Conservation (phyloP, 805 yeast genomes). For the Wickerhamomyces hampshirensis region DNA sequence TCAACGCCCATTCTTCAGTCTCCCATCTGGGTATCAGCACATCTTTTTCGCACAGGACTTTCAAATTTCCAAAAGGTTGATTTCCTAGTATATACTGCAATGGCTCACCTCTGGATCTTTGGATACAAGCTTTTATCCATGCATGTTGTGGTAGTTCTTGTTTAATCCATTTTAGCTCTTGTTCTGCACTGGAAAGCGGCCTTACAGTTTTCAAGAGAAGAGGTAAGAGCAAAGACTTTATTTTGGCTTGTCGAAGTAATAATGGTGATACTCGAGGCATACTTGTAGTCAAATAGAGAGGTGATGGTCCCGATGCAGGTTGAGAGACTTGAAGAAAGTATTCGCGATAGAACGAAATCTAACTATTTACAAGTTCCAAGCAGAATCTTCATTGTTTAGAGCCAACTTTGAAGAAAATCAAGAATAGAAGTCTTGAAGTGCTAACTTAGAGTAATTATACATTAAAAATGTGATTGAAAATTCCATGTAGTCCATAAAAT, state of each 20-base stretch:
- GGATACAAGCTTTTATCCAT: constrained; percentile 49
- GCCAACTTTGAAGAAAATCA: too few relatives aligned
- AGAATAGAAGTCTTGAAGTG: too few relatives aligned
- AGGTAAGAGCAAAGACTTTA: constrained; percentile 10
- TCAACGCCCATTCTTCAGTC: constrained; percentile 83
- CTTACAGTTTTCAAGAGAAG: constrained; percentile 17
- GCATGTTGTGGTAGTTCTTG: constrained; percentile 43
- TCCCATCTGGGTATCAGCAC: constrained; percentile 93
- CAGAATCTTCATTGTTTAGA: constrained; percentile 96
- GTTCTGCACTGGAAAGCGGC: constrained; percentile 35
- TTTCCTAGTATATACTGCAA: constrained; percentile 79
- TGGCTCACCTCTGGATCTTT: constrained; percentile 56
- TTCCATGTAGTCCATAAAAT: too few relatives aligned
- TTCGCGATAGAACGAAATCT: constrained; percentile 53
- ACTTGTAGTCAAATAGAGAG: too few relatives aligned
- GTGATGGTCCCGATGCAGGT: not conserved
- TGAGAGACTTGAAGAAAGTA: not conserved
- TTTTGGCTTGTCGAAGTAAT: constrained; percentile 7
- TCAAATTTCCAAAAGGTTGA: constrained; percentile 80
- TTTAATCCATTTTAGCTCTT: constrained; percentile 62
- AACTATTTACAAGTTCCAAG: constrained; percentile 91
- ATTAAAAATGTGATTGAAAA: too few relatives aligned
- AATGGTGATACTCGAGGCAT: constrained; percentile 19
- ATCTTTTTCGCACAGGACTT: constrained; percentile 51
- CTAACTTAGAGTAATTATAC: too few relatives aligned